Conservation (phyloP, 129 eudicot species). For the Centrapalus pauciflorus region DNA sequence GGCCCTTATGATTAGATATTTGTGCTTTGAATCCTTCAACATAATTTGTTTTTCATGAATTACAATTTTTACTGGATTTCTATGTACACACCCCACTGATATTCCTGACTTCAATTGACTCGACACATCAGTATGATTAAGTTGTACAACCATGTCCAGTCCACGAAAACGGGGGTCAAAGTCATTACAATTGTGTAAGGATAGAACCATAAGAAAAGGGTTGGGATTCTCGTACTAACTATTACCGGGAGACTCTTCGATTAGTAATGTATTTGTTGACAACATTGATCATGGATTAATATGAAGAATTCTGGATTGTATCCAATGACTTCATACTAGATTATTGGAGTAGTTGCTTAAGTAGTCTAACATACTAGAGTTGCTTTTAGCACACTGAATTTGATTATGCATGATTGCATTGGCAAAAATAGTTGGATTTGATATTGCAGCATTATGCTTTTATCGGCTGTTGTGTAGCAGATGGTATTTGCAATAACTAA, state of each 20-base stretch:
- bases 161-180: background rate
- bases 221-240: background rate
- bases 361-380: background rate
- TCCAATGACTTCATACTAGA: background rate
- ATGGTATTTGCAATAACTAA: background rate
- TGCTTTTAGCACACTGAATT: background rate
- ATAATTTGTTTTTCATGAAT: background rate
- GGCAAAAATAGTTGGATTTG: constrained; percentile 3
- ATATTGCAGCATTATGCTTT: background rate
- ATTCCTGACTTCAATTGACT: background rate
- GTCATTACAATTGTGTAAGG: background rate
- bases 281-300: background rate
- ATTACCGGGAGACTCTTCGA: background rate
- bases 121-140: background rate
- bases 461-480: background rate
- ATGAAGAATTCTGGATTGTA: background rate
- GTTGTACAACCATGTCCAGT: background rate
- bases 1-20: background rate
- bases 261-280: background rate
- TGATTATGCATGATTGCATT: background rate
- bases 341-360: background rate
- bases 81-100: background rate
- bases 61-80: background rate
- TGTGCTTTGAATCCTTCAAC: background rate
- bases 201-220: background rate